Percentiles rank a stretch among this genome's conserved stretches.
Conservation (phyloP, 2,329 filamentous ascomycete genomes). For the Ceratocystis cacaofunesta region DNA sequence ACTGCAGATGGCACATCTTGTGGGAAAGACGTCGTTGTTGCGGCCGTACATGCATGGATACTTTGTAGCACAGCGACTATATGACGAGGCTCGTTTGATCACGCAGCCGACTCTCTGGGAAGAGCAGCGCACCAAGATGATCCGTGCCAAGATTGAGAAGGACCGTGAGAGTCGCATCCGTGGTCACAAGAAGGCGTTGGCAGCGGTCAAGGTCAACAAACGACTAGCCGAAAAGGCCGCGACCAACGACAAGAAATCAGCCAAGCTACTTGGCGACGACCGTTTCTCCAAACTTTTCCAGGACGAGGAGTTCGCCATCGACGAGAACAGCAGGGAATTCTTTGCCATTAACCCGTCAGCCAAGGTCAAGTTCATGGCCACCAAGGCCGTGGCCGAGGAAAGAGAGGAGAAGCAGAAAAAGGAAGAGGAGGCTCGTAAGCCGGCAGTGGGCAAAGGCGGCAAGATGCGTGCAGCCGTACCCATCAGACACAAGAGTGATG, state of each 20-base stretch:
- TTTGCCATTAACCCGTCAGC: constrained; percentile 80
- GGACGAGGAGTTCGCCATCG: constrained; percentile 81
- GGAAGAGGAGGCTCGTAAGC: constrained; percentile 18
- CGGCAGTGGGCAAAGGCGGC: constrained; percentile 11
- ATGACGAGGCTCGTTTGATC: constrained; percentile 87
- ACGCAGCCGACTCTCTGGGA: constrained; percentile 89
- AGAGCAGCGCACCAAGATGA: constrained; percentile 75
- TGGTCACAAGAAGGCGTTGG: constrained; percentile 61
- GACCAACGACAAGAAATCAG: constrained; percentile 35
- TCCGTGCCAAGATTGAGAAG: constrained; percentile 93
- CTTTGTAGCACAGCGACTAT: constrained; percentile 88
- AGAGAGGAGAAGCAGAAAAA: constrained; percentile 31
- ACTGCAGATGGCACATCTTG: constrained; percentile 72
- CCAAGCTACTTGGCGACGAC: constrained; percentile 61
- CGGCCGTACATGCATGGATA: constrained; percentile 98
- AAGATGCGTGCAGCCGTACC: constrained; percentile 15
- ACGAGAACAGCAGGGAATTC: constrained; percentile 81
- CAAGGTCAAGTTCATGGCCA: constrained; percentile 16
- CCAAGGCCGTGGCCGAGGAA: constrained; percentile 21
- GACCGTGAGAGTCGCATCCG: constrained; percentile 90
- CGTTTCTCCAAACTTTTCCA: constrained; percentile 85
- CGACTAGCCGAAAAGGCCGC: constrained; percentile 59
- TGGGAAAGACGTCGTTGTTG: constrained; percentile 78
- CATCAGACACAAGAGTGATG: constrained; percentile 16
- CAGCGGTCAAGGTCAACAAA: constrained; percentile 75